Percentiles rank a stretch among this genome's conserved stretches.
Conservation (phyloP, 108 stramenopile genomes). For the Pseudonitzschia multiseries region DNA sequence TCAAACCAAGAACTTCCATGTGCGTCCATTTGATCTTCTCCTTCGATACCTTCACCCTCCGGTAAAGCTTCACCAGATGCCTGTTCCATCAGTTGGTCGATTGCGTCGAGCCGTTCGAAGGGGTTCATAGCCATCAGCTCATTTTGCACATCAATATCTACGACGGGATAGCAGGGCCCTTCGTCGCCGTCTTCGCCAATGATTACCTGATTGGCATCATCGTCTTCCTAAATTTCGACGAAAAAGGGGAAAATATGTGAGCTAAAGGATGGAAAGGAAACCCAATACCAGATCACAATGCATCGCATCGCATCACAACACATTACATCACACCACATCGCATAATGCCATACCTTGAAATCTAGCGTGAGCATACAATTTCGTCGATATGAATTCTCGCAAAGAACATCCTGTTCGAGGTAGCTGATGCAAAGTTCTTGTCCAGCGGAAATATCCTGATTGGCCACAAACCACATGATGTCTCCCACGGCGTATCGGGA, state of each 20-base stretch:
- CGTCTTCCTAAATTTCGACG: conserved; percentile 19
- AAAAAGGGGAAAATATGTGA: background rate
- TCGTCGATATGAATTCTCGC: conserved; percentile 55
- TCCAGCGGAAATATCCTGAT: conserved; percentile 57
- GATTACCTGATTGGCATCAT: conserved; percentile 18
- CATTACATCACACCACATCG: too few relatives aligned
- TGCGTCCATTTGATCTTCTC: conserved; percentile 46
- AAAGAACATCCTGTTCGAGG: conserved; percentile 75
- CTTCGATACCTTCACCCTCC: conserved; percentile 33
- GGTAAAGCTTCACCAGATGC: conserved; percentile 51
- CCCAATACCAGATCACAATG: background rate
- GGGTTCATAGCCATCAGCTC: conserved; percentile 72
- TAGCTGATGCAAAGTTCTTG: conserved; percentile 73
- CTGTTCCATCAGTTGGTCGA: conserved; percentile 58
- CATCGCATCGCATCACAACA: background rate
- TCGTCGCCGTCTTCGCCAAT: conserved; percentile 29
- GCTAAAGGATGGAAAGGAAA: too few relatives aligned
- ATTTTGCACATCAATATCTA: conserved; percentile 71
- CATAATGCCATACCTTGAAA: conserved; percentile 33
- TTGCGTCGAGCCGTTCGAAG: conserved; percentile 61
- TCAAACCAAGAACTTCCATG: conserved; percentile 55
- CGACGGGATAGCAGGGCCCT: conserved; percentile 56
- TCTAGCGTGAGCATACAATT: conserved; percentile 67
- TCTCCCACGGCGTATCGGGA: conserved; percentile 74
- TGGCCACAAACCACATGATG: conserved; percentile 79